These are phyloP conservation scores for Pythium biforme DNA, from an alignment of 352 stramenopile genomes.

Conservation along the genomic window DNA sequence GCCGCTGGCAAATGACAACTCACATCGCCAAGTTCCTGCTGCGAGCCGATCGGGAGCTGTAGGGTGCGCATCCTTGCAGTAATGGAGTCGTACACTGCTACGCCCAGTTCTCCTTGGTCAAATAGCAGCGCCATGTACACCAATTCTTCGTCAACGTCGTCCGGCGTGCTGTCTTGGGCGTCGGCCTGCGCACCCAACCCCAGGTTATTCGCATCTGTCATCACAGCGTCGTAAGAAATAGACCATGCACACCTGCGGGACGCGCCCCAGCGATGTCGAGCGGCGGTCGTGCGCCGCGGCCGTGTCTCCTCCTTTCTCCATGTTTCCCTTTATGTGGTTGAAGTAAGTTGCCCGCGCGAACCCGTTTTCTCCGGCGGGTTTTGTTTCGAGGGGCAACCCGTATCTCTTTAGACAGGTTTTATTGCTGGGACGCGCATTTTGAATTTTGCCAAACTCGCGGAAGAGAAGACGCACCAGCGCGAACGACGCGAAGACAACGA, in stretches of 20 bases:
- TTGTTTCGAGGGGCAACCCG: slow-evolving; percentile 15
- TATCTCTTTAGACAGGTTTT: slow-evolving; percentile 25
- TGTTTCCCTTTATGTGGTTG: slow-evolving; percentile 14
- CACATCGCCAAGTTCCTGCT: slow-evolving; percentile 52
- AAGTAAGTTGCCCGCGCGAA: slow-evolving; percentile 26
- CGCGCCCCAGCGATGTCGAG: neutral
- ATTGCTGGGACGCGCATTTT: slow-evolving; percentile 3
- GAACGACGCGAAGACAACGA: neutral
- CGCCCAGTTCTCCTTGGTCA: slow-evolving; percentile 61
- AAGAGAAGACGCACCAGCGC: too few relatives aligned
- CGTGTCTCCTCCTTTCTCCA: neutral
- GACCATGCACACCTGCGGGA: neutral
- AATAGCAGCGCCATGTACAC: slow-evolving; percentile 73
- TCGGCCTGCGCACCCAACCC: neutral
- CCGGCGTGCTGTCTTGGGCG: neutral
- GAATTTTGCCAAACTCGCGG: slow-evolving; percentile 4
- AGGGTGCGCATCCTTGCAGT: slow-evolving; percentile 67
- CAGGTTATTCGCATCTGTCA: too few relatives aligned
- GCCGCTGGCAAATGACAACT: too few relatives aligned
- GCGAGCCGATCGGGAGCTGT: slow-evolving; percentile 42
- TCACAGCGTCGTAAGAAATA: neutral
- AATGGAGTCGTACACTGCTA: slow-evolving; percentile 73
- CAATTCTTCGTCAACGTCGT: slow-evolving; percentile 50
- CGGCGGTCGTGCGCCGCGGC: neutral
- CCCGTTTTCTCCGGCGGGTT: slow-evolving; percentile 14